Conservation (phyloP, 1,139 yeast genomes). For the Zygosaccharomyces pseudobailii region DNA sequence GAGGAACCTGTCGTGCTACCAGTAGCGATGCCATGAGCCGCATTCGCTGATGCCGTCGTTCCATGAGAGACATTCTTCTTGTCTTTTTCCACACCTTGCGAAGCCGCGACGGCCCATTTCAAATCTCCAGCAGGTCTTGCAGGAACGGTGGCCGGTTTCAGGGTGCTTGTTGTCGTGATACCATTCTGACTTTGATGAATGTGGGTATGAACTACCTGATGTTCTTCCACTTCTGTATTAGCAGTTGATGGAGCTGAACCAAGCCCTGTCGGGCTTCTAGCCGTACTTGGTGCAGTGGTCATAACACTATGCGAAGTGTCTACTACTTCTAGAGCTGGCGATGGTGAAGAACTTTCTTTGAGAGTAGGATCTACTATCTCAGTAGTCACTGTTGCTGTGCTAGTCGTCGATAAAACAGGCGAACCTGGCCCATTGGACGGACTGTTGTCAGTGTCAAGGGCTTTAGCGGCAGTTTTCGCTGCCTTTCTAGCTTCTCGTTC, state of each 20-base stretch:
- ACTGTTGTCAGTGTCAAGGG: slow-evolving; percentile 20
- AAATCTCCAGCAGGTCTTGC: slow-evolving; percentile 58
- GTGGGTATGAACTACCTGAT: slow-evolving; percentile 26
- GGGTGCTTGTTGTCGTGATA: slow-evolving; percentile 38
- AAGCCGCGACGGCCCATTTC: slow-evolving; percentile 71
- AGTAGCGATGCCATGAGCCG: slow-evolving; percentile 12
- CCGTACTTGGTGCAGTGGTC: slow-evolving; percentile 15
- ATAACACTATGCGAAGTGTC: slow-evolving; percentile 14
- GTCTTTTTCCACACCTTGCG: slow-evolving; percentile 37
- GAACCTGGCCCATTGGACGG: slow-evolving; percentile 13
- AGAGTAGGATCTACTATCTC: slow-evolving; percentile 4
- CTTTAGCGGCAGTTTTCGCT: slow-evolving; percentile 32
- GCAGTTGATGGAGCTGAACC: slow-evolving; percentile 7
- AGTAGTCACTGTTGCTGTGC: slow-evolving; percentile 8
- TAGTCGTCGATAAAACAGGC: slow-evolving; percentile 4
- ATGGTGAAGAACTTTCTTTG: slow-evolving; percentile 16
- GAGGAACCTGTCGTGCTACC: slow-evolving; percentile 16
- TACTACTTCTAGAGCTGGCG: slow-evolving; percentile 15
- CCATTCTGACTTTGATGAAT: slow-evolving; percentile 31
- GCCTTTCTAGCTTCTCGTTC: slow-evolving; percentile 36
- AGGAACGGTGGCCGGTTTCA: slow-evolving; percentile 67
- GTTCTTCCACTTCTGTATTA: slow-evolving; percentile 5
- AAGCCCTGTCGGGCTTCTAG: slow-evolving; percentile 15
- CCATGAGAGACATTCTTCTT: slow-evolving; percentile 11
- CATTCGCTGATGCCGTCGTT: slow-evolving; percentile 2